Conservation (phyloP, 495 filamentous ascomycete species). For the Lepraria neglecta region DNA sequence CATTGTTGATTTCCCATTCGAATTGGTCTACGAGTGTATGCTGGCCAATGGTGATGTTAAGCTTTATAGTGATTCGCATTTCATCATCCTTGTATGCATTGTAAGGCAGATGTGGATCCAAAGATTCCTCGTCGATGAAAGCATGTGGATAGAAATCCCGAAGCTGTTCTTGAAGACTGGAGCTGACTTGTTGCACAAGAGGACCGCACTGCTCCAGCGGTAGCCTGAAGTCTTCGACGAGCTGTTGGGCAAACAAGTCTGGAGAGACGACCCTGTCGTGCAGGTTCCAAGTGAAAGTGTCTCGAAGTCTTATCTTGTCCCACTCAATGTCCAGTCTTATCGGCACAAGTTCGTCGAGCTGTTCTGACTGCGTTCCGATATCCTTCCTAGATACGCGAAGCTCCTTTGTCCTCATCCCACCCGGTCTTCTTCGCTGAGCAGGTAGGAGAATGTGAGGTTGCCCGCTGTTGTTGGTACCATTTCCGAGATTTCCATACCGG, state of each 20-base stretch:
- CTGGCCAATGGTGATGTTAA: slow-evolving; percentile 95
- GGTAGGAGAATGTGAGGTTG: slow-evolving; percentile 35
- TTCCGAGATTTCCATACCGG: slow-evolving; percentile 81
- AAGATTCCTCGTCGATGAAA: slow-evolving; percentile 79
- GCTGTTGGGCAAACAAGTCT: slow-evolving; percentile 76
- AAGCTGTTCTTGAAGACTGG: slow-evolving; percentile 82
- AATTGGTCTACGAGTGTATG: slow-evolving; percentile 95
- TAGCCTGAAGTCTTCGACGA: slow-evolving; percentile 86
- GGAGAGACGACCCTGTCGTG: slow-evolving; percentile 76
- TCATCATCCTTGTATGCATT: slow-evolving; percentile 96
- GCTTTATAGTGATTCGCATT: slow-evolving; percentile 90
- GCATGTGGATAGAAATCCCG: slow-evolving; percentile 88
- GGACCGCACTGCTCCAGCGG: slow-evolving; percentile 55
- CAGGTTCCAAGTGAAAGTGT: slow-evolving; percentile 98
- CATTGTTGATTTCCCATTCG: slow-evolving; percentile 98
- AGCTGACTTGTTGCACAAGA: slow-evolving; percentile 68
- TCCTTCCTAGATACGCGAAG: slow-evolving; percentile 70
- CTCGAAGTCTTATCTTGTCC: slow-evolving; percentile 90
- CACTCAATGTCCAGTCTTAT: slow-evolving; percentile 89
- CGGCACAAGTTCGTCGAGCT: slow-evolving; percentile 84
- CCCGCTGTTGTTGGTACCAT: slow-evolving; percentile 36
- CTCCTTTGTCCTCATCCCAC: slow-evolving; percentile 63
- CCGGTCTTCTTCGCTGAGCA: slow-evolving; percentile 60
- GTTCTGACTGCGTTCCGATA: slow-evolving; percentile 74
- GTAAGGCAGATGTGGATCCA: slow-evolving; percentile 87